phyloP scores from a whole-genome alignment of 2,329 filamentous ascomycete genomes.

The Diplodia intermedia region DNA sequence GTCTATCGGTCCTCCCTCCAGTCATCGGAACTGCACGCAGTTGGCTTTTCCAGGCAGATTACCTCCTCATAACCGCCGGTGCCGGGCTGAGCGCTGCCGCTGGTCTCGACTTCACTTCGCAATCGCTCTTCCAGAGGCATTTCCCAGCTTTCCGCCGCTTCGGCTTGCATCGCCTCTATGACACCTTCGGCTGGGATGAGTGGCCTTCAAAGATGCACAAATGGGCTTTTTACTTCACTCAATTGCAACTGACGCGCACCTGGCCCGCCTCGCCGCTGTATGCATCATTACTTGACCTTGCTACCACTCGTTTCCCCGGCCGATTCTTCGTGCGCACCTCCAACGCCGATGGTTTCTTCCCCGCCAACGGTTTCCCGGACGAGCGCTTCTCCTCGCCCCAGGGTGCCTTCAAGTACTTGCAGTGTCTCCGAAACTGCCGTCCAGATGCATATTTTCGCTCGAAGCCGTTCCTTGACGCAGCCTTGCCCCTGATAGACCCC shows the following conservation, averaged over 20 bases:
- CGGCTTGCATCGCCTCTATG: constrained; percentile 43
- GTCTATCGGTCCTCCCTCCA: neutral
- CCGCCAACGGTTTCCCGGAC: constrained; percentile 40
- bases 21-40: constrained; percentile 18
- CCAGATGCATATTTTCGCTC: constrained; percentile 40
- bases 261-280: constrained; percentile 42
- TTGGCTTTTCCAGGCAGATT: constrained; percentile 41
- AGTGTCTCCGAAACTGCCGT: constrained; percentile 43
- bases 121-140: constrained; percentile 41
- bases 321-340: constrained; percentile 43
- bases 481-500: constrained; percentile 37
- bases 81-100: constrained; percentile 47
- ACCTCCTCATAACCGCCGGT: constrained; percentile 44
- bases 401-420: constrained; percentile 42
- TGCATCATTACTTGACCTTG: constrained; percentile 34
- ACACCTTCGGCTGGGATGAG: constrained; percentile 43
- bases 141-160: constrained; percentile 43
- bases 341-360: constrained; percentile 46
- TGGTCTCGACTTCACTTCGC: constrained; percentile 46
- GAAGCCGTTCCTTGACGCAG: constrained; percentile 37
- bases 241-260: constrained; percentile 40
- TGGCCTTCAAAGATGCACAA: constrained; percentile 42
- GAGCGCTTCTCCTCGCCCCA: constrained; percentile 43
- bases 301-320: constrained; percentile 34
- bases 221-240: constrained; percentile 47